Conservation (phyloP, 345 rosid species). For the Euphorbia pulcherrima region DNA sequence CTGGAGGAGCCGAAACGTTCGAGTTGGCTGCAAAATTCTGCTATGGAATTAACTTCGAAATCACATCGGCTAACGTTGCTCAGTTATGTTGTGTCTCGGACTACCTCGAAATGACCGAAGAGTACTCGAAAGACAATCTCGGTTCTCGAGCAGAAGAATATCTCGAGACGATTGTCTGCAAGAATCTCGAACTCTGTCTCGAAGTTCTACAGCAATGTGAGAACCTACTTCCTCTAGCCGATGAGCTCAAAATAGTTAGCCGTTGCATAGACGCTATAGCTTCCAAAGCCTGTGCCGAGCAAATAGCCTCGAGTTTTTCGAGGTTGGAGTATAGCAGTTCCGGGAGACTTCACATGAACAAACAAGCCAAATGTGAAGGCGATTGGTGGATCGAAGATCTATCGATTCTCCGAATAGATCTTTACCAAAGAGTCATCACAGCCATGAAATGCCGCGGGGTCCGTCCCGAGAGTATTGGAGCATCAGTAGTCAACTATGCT, state of each 20-base stretch:
- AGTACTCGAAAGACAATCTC: slow-evolving; percentile 83
- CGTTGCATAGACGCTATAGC: slow-evolving; percentile 93
- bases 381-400: slow-evolving; percentile 99
- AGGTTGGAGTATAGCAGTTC: slow-evolving; percentile 96
- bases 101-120: no score
- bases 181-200: slow-evolving; percentile 82
- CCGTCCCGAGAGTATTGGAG: no score
- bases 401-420: slow-evolving; percentile 71
- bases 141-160: slow-evolving; percentile 85
- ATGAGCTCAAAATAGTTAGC: slow-evolving; percentile 68
- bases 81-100: slow-evolving; percentile 79
- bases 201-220: slow-evolving; percentile 88
- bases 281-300: slow-evolving; percentile 86
- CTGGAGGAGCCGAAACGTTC: slow-evolving; percentile 80
- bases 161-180: slow-evolving; percentile 74
- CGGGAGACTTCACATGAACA: slow-evolving; percentile 94
- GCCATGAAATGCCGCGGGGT: slow-evolving; percentile 97
- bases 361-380: slow-evolving; percentile 66
- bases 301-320: slow-evolving; percentile 92
- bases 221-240: slow-evolving; percentile 84
- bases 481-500: slow-evolving; percentile 78
- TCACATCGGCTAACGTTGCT: slow-evolving; percentile 77
- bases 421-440: slow-evolving; percentile 73
- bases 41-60: slow-evolving; percentile 87
- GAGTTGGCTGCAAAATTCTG: slow-evolving; percentile 94